Percentiles rank a stretch among this genome's conserved stretches.
Conservation (phyloP, 176 grass and related monocot species). For the Rhynchospora pubera region DNA sequence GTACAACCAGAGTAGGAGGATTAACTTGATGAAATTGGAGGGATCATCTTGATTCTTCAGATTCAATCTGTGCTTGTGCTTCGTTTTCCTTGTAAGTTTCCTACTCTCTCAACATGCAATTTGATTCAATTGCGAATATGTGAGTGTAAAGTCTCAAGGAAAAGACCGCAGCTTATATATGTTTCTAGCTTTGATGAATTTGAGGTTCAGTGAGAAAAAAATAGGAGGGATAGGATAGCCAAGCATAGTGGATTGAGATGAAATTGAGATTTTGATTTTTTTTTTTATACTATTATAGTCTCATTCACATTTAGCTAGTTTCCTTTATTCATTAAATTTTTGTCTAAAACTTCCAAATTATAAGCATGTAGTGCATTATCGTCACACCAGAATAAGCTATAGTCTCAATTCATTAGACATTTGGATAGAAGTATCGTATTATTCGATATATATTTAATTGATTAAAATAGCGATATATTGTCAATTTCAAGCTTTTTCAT, state of each 20-base stretch:
- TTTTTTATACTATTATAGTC: too few species aligned
- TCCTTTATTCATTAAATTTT: too few species aligned
- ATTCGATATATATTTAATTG: too few species aligned
- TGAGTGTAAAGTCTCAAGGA: constrained; percentile 26
- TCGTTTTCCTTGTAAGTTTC: not conserved
- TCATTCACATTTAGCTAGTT: too few species aligned
- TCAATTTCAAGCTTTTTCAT: too few species aligned
- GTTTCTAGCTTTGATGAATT: constrained; percentile 16
- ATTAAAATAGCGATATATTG: too few species aligned
- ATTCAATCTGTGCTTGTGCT: not conserved
- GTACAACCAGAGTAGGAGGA: not conserved
- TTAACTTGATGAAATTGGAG: not conserved
- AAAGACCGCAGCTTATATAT: not conserved
- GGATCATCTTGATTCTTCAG: not conserved
- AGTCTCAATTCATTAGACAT: too few species aligned
- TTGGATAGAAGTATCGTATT: too few species aligned
- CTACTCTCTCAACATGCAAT: not conserved
- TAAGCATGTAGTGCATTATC: too few species aligned
- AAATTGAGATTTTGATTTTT: not conserved
- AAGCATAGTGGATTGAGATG: not conserved
- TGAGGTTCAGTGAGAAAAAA: constrained; percentile 25
- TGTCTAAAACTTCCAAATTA: too few species aligned
- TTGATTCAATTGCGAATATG: not conserved
- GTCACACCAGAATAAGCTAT: too few species aligned
- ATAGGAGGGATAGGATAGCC: constrained; percentile 5